Percentiles rank a stretch among this genome's conserved stretches.
Conservation (phyloP, 805 yeast genomes). For the Teunomyces kruisii region DNA sequence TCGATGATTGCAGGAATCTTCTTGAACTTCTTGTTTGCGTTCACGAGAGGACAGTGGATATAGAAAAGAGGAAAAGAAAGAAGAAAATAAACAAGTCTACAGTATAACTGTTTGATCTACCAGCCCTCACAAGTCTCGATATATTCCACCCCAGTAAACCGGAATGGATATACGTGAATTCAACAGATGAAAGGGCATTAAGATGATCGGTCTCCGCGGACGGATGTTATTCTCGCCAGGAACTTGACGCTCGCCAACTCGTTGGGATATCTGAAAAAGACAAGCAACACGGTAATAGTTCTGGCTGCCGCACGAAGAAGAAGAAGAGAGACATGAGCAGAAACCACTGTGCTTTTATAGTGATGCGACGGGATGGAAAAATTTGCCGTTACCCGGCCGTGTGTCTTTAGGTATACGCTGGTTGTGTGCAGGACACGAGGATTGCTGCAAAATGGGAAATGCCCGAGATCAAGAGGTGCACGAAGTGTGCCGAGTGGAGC, state of each 20-base stretch:
- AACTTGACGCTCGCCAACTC: constrained; percentile 53
- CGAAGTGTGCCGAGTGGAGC: too few species aligned
- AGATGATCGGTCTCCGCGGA: constrained; percentile 39
- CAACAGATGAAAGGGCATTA: constrained; percentile 42
- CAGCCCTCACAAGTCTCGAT: constrained; percentile 43
- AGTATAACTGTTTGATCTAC: constrained; percentile 40
- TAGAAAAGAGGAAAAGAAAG: constrained; percentile 10
- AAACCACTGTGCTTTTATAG: constrained; percentile 1
- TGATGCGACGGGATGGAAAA: neutral
- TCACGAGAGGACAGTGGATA: constrained; percentile 50
- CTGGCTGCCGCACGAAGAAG: constrained; percentile 51
- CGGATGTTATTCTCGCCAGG: constrained; percentile 47
- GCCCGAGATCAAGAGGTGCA: neutral
- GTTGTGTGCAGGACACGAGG: neutral
- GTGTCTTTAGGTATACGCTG: neutral
- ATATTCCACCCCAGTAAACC: neutral
- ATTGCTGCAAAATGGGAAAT: constrained; percentile 1
- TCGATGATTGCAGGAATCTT: constrained; percentile 71
- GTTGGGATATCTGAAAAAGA: constrained; percentile 46
- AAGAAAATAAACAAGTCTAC: neutral
- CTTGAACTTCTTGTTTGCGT: constrained; percentile 66
- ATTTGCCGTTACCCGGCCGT: constrained; percentile 12
- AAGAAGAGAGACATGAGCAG: constrained; percentile 12
- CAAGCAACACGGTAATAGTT: constrained; percentile 54
- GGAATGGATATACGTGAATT: constrained; percentile 17